Evolutionary conservation across 306 rosid genomes (phyloP), one percentile per base, ranked within the genome.

Genomic region (Sicyos edulis): DNA sequence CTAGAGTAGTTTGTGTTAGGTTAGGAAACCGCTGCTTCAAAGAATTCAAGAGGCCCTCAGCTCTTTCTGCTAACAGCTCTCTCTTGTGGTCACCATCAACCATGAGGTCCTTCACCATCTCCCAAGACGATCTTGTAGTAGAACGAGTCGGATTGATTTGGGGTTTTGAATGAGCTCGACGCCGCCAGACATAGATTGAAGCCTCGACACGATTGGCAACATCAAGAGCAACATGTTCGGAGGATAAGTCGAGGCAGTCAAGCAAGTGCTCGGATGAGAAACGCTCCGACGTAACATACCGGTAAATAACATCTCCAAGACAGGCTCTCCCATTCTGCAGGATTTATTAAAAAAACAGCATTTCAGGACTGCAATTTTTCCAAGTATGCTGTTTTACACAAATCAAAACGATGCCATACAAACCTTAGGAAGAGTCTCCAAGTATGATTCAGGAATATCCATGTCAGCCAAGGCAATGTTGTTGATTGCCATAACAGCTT

Each of bases 401-500:
- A 57, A n/a, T 34, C 13, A 42, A 64, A 68, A 49, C n/a, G 15
- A 4, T 19, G 74, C 5, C 5, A 64, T 69, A 37, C 70, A 72
- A 72, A 88, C 96, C 92, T 87, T 90, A n/a, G 96, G 97, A 72
- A 90, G 96, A 52, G 84, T 68, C 78, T 93, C 97, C 78, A 88
- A 62, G 85, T 90, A 93, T 53, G 96, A 86, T 10, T 88, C 90
- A 0, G 97, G 96, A 76, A 93, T 92, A 78, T 93, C 96, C 97
- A 93, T 90, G 42, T 90, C 96, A 19, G 88, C 80, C 70, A 93
- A 80, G 74, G 90, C 84, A 78, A 77, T 85, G 84, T 78, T 83
- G 80, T 92, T 92, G 78, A 93, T 93, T 26, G 96, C 83, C 95
- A 87, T 88, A 53, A 89, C 91, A 66, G 98, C 97, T 83, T 90